Evolutionary conservation across 2,329 filamentous ascomycete genomes (phyloP), one percentile per base, ranked within the genome.

Genomic region (Fusarium mundagurra): DNA sequence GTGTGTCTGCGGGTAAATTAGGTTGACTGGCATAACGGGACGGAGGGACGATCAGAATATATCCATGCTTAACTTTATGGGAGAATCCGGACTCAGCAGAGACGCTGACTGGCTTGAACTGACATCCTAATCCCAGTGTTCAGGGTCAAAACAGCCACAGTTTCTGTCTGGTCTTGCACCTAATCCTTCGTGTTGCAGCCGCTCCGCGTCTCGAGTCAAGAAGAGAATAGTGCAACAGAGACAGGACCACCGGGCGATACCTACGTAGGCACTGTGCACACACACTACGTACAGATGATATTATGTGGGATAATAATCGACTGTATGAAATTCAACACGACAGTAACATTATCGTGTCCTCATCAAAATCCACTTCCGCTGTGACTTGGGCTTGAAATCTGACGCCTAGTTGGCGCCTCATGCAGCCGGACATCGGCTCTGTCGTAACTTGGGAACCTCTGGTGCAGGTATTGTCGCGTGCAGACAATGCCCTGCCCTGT

Each of bases 391-490:
- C 50, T 61, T 57, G 41, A 45, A 62, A 60, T 64, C 74, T 68
- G 67, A 70, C 64, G 50, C 50, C 47, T 57, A 53, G 47, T 58
- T 69, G 65, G 53, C 44, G 57, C 69, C 64, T 72, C 69, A 65
- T 67, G 69, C 51, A 75, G 68, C 76, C 69, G 75, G 73, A 34
- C 74, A 75, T 76, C 76, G 74, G 76, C 64, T n/a, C 27, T 55
- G 27, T 41, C 67, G 62, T 65, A 54, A 64, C 64, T 71, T 55
- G 44, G 68, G 60, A 65, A 75, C 76, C 67, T 78, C 60, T 66
- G 33, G 44, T 57, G 45, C 54, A 75, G 63, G 76, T 76, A 78
- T 73, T 65, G 45, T 66, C 53, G 50, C 48, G 64, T 71, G 72
- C 68, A 76, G 53, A 50, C 47, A 45, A 68, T 64, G 66, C 69